These are phyloP conservation scores for Parsonsia alboflavescens DNA, from an alignment of 257 asterid species.

Conservation along the genomic window DNA sequence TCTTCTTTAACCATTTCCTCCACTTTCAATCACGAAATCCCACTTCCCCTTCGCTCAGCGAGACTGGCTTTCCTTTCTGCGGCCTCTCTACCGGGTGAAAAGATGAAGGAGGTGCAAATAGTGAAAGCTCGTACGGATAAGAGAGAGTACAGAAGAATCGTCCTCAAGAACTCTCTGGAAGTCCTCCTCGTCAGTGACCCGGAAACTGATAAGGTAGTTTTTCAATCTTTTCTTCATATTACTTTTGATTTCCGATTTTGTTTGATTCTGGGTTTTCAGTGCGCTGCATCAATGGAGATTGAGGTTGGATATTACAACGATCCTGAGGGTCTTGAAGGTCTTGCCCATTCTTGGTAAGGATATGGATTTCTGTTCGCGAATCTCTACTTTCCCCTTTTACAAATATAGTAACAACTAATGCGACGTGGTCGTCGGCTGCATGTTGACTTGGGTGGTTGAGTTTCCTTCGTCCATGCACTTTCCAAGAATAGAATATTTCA, in stretches of 20 bases:
- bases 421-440: neutral
- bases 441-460: neutral
- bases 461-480: neutral
- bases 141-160: conserved; percentile 66
- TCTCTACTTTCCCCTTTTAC: too few species aligned
- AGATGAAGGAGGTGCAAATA: too few species aligned
- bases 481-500: too few species aligned
- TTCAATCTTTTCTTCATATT: too few species aligned
- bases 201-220: conserved; percentile 93
- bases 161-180: conserved; percentile 65
- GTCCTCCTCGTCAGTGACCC: conserved; percentile 89
- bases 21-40: too few species aligned
- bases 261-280: conserved; percentile 35
- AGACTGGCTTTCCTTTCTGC: too few species aligned
- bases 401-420: too few species aligned
- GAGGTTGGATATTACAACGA: conserved; percentile 88
- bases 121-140: conserved; percentile 28
- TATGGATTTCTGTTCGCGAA: neutral
- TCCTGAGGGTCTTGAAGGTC: conserved; percentile 93
- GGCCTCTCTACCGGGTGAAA: too few species aligned
- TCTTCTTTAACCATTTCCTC: too few species aligned
- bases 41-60: too few species aligned
- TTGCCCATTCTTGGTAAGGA: conserved; percentile 85
- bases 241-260: too few species aligned
- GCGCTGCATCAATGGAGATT: conserved; percentile 93